Evolutionary conservation across 2,329 filamentous ascomycete species (phyloP).

Genomic region (Ascosphaera pollenicola): DNA sequence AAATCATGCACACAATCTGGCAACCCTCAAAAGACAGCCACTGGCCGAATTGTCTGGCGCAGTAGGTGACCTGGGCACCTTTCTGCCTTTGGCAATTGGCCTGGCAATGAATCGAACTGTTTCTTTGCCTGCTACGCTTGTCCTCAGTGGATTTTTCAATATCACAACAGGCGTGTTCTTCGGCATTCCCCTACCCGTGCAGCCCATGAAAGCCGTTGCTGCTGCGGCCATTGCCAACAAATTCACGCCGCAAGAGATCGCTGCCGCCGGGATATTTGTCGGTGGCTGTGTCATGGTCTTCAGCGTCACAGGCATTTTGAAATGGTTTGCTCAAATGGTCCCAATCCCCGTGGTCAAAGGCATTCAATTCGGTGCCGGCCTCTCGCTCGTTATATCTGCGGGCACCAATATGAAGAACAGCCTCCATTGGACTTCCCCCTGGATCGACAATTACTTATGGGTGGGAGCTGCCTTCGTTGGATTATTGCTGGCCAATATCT

Average conservation of each 20-base stretch:
- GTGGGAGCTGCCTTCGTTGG: constrained; percentile 49
- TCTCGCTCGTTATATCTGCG: constrained; percentile 61
- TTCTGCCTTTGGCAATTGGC: constrained; percentile 73
- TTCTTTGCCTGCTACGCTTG: constrained; percentile 58
- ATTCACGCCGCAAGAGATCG: constrained; percentile 46
- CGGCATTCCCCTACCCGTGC: constrained; percentile 74
- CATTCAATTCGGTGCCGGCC: constrained; percentile 78
- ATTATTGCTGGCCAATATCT: constrained; percentile 43
- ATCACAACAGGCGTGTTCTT: constrained; percentile 62
- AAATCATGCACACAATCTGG: constrained; percentile 32
- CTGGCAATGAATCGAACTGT: constrained; percentile 60
- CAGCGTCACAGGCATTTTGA: constrained; percentile 57
- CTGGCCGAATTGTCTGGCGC: constrained; percentile 70
- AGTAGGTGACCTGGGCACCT: constrained; percentile 70
- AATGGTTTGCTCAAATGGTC: constrained; percentile 48
- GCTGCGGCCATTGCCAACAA: constrained; percentile 59
- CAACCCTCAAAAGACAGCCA: constrained; percentile 32
- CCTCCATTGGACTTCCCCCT: constrained; percentile 44
- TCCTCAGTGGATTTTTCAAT: constrained; percentile 78
- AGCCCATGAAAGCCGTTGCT: constrained; percentile 80
- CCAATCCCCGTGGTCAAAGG: constrained; percentile 81
- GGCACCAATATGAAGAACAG: constrained; percentile 44
- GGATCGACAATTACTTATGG: constrained; percentile 61
- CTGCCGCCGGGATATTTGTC: constrained; percentile 69
- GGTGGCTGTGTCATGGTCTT: constrained; percentile 51